Evolutionary conservation across 805 yeast genomes (phyloP).

Genomic region (Pichia pseudocactophila): DNA sequence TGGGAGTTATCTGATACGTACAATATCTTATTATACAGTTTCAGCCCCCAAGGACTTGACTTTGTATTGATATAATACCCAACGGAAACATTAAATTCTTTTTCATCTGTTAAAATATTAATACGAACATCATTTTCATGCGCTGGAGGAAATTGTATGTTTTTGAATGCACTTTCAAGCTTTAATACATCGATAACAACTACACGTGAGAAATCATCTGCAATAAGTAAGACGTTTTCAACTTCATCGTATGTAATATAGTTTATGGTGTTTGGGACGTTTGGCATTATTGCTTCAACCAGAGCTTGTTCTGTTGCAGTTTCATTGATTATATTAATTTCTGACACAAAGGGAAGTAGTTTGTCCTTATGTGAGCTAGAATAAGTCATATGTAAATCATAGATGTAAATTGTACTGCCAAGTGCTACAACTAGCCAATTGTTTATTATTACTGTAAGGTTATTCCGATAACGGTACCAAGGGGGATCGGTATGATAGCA

Average conservation of each 20-base stretch:
- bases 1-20: constrained; percentile 49
- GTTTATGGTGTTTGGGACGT: background rate
- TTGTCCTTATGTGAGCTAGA: too few species aligned
- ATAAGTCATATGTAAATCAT: too few species aligned
- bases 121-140: background rate
- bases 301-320: background rate
- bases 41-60: constrained; percentile 50
- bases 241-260: background rate
- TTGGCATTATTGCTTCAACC: background rate
- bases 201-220: constrained; percentile 5
- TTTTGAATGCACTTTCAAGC: background rate
- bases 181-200: background rate
- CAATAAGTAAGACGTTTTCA: constrained; percentile 1
- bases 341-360: too few species aligned
- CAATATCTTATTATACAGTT: constrained; percentile 33
- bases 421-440: too few species aligned
- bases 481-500: too few species aligned
- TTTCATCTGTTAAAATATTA: background rate
- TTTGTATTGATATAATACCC: too few species aligned
- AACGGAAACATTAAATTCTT: background rate
- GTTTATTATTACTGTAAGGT: too few species aligned
- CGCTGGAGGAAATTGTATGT: background rate
- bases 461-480: too few species aligned
- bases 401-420: too few species aligned
- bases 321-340: background rate